Evolutionary conservation across 805 yeast genomes (phyloP).

Genomic region (Metschnikowia lachancei): DNA sequence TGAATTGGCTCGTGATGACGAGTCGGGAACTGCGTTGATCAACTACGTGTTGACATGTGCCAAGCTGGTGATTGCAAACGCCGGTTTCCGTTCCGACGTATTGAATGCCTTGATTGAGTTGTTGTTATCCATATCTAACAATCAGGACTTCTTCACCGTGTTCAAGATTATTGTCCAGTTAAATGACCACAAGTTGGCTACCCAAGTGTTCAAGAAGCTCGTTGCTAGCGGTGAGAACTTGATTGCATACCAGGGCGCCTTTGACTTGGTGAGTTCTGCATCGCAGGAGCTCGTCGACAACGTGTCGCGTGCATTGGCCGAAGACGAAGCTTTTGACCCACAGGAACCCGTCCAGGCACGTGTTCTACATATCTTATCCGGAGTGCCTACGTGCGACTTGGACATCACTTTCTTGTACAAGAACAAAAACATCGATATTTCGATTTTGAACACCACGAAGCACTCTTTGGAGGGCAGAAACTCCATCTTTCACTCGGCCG

Average conservation of each 20-base stretch:
- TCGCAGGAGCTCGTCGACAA: conserved; percentile 80
- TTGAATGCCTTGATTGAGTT: conserved; percentile 55
- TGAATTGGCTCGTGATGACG: conserved; percentile 45
- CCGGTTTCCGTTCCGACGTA: conserved; percentile 18
- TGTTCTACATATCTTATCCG: conserved; percentile 72
- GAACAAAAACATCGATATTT: conserved; percentile 82
- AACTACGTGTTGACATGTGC: conserved; percentile 75
- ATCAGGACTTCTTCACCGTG: conserved; percentile 79
- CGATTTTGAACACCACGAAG: conserved; percentile 78
- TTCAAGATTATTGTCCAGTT: conserved; percentile 86
- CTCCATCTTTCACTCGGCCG: conserved; percentile 93
- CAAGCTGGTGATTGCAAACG: conserved; percentile 46
- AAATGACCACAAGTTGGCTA: conserved; percentile 72
- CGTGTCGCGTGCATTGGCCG: conserved; percentile 42
- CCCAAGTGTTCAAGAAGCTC: conserved; percentile 61
- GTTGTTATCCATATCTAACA: conserved; percentile 48
- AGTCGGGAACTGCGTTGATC: conserved; percentile 52
- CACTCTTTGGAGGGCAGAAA: conserved; percentile 82
- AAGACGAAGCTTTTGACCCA: conserved; percentile 28
- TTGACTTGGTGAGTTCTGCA: conserved; percentile 88
- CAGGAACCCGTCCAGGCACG: conserved; percentile 33
- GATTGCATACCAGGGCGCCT: conserved; percentile 89
- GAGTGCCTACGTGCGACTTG: conserved; percentile 91
- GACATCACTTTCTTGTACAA: conserved; percentile 83
- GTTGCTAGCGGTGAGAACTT: conserved; percentile 48